Evolutionary conservation across 1,284 basidiomycete species (phyloP), one percentile per base, ranked within the genome.

Genomic region (Neonothopanus nambi): DNA sequence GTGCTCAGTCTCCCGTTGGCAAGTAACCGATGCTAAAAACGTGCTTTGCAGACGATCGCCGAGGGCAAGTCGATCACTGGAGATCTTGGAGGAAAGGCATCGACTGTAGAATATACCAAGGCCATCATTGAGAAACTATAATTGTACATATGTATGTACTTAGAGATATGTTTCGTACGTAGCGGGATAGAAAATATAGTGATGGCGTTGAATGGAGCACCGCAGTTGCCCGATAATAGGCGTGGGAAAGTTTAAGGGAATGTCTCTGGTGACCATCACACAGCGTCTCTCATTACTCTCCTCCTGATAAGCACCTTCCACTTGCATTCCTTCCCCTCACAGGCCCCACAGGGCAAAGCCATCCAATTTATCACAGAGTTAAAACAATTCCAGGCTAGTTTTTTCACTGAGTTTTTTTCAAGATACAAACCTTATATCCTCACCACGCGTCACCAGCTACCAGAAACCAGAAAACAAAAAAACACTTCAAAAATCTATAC

Each of bases 41-140:
- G 62, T 52, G 9, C 44, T 53, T 58, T 61, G 13, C 61, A 94
- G 92, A 97, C 94, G 45, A 96, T 98, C 65, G 92, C 94, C 33
- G 94, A 97, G 76, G 95, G 95, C 65, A 93, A 91, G 78, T 71
- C 79, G 46, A 95, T 96, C 70, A 98, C 95, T 15, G 88, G 93
- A 36, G 95, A 98, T 73, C 77, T 98, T 57, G 94, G 95, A 46
- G 95, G 95, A 50, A 94, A 91, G 70, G 82, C 95, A 21, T 84
- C 85, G 45, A 98, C 95, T 13, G 78, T 79, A 68, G 86, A 96
- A 73, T 98, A 92, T 77, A 95, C 95, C 37, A 70, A 83, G 55
- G 89, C 92, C 40, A 96, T 98, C 74, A 86, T 97, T 59, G 65
- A 77, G 60, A 93, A 85, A 75, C 76, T 96, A 57, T 70, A 70